Evolutionary conservation across 805 yeast genomes (phyloP).

Genomic region (Candida ponderosae): DNA sequence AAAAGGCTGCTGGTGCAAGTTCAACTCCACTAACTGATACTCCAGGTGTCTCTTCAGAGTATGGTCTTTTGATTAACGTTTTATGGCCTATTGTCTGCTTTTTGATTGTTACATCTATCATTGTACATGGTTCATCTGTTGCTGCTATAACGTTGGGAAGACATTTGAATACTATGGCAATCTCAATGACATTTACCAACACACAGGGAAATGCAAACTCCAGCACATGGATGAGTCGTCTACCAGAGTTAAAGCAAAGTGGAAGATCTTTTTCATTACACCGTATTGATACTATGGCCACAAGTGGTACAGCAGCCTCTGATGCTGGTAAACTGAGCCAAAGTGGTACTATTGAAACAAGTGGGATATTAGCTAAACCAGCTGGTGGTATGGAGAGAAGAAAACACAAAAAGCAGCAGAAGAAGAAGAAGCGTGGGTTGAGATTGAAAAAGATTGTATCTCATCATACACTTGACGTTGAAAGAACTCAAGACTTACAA

Average conservation of each 20-base stretch:
- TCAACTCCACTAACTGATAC: slow-evolving; percentile 48
- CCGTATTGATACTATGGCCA: slow-evolving; percentile 64
- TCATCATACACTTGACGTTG: slow-evolving; percentile 11
- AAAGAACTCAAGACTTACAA: slow-evolving; percentile 21
- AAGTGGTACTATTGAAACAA: slow-evolving; percentile 46
- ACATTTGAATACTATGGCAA: slow-evolving; percentile 84
- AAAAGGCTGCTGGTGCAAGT: slow-evolving; percentile 38
- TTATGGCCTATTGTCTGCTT: slow-evolving; percentile 85
- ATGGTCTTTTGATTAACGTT: slow-evolving; percentile 50
- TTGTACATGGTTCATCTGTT: slow-evolving; percentile 88
- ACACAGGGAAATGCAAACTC: slow-evolving; percentile 46
- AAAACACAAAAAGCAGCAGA: slow-evolving; percentile 24
- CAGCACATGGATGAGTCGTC: slow-evolving; percentile 74
- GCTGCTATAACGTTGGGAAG: slow-evolving; percentile 72
- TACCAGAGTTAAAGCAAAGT: slow-evolving; percentile 55
- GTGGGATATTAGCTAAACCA: slow-evolving; percentile 58
- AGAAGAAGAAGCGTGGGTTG: slow-evolving; percentile 24
- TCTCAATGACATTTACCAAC: slow-evolving; percentile 83
- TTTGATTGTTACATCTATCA: slow-evolving; percentile 70
- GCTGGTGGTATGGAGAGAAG: slow-evolving; percentile 68
- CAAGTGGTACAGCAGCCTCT: slow-evolving; percentile 11
- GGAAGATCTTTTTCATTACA: slow-evolving; percentile 78
- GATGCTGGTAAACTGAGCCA: slow-evolving; percentile 19
- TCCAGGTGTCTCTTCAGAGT: slow-evolving; percentile 39
- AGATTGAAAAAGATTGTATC: slow-evolving; percentile 21